These are phyloP conservation scores for Monosporascus sp. DNA, from an alignment of 2,329 filamentous ascomycete species.

Conservation along the genomic window DNA sequence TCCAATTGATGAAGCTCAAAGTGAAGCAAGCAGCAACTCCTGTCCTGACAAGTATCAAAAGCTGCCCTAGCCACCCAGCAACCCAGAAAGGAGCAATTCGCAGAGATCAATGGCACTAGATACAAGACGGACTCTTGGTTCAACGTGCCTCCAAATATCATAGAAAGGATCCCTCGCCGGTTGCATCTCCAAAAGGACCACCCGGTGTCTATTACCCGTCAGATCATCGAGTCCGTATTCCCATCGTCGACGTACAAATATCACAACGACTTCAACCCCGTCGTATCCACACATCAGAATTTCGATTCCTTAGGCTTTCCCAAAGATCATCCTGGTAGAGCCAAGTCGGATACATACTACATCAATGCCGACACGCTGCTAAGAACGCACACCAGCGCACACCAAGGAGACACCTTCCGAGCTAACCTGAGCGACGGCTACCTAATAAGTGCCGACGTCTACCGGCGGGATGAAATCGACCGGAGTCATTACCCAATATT, in stretches of 20 bases:
- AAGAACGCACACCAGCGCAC: conserved; percentile 89
- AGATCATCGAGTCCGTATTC: conserved; percentile 89
- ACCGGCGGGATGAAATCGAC: conserved; percentile 91
- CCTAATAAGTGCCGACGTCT: conserved; percentile 90
- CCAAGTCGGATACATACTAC: conserved; percentile 91
- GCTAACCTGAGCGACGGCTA: conserved; percentile 71
- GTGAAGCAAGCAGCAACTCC: conserved; percentile 2
- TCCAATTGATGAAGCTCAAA: conserved; percentile 4
- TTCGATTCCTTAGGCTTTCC: conserved; percentile 97
- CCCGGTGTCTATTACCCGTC: conserved; percentile 82
- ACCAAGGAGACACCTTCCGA: conserved; percentile 79
- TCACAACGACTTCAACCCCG: conserved; percentile 74
- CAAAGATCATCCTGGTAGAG: conserved; percentile 78
- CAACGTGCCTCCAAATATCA: conserved; percentile 73
- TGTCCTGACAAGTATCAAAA: conserved; percentile 10
- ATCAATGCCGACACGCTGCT: conserved; percentile 78
- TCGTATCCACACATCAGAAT: conserved; percentile 81
- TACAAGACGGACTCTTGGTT: conserved; percentile 76
- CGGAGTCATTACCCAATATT: conserved; percentile 94
- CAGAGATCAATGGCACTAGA: conserved; percentile 56
- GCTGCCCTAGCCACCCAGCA: conserved; percentile 6
- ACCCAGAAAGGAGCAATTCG: conserved; percentile 25
- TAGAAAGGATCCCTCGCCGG: conserved; percentile 66
- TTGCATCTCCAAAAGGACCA: conserved; percentile 92
- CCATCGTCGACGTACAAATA: conserved; percentile 65